Evolutionary conservation across 352 stramenopile genomes (phyloP).

Genomic region (Aphanomyces astaci): DNA sequence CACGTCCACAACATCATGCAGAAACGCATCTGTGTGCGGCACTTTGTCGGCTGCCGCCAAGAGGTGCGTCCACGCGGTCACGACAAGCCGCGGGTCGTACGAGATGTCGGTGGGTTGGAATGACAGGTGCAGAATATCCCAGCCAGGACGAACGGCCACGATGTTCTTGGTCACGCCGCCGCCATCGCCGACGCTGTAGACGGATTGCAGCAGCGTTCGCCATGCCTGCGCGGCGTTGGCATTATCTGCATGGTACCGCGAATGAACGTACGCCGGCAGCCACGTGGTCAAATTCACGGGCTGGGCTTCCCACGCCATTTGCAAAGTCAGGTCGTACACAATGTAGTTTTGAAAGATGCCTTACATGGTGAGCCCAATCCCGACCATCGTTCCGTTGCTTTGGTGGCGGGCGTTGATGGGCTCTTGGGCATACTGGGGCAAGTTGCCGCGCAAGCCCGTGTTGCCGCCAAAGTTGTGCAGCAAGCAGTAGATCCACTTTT

Average conservation of each 20-base stretch:
- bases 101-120: conserved; percentile 63
- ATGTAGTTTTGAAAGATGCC: conserved; percentile 84
- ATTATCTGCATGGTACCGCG: conserved; percentile 53
- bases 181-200: conserved; percentile 66
- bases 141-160: conserved; percentile 53
- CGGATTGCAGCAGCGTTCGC: conserved; percentile 41
- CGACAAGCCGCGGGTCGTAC: conserved; percentile 60
- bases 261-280: conserved; percentile 41
- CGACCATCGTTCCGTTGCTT: conserved; percentile 62
- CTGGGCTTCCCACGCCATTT: conserved; percentile 55
- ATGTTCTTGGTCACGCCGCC: conserved; percentile 66
- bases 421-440: conserved; percentile 45
- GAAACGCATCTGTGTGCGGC: conserved; percentile 38
- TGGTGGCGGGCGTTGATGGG: conserved; percentile 37
- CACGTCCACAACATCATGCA: conserved; percentile 70
- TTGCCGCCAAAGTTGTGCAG: conserved; percentile 78
- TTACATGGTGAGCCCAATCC: conserved; percentile 74
- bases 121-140: conserved; percentile 48
- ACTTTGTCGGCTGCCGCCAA: conserved; percentile 36
- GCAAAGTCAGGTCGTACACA: conserved; percentile 65
- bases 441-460: conserved; percentile 64
- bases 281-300: conserved; percentile 40
- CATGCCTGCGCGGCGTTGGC: conserved; percentile 44
- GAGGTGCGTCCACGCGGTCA: conserved; percentile 42
- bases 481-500: conserved; percentile 78